Evolutionary conservation across 768 basidiomycete genomes (phyloP), one percentile per base, ranked within the genome.

Genomic region (Tricholoma matsutake): DNA sequence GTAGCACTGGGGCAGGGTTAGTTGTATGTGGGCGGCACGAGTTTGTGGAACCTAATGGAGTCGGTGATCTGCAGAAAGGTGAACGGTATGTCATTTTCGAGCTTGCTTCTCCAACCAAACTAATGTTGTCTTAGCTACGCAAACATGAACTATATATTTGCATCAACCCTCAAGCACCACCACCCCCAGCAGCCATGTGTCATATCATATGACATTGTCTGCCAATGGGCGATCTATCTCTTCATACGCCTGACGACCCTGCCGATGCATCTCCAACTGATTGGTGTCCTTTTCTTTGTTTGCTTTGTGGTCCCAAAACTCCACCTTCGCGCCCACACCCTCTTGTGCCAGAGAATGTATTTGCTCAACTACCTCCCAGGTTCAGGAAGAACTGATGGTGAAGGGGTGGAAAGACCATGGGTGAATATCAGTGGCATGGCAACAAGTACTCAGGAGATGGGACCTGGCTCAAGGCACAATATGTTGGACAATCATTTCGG

Each of bases 391-490:
- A n/a, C n/a, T n/a, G n/a, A n/a, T n/a, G n/a, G n/a, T n/a, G n/a
- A n/a, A n/a, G n/a, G n/a, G n/a, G n/a, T n/a, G n/a, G 75, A 78
- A 60, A 57, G 71, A 1, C 65, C 63, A 0, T 78, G 75, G 75
- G 61, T 72, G 0, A 41, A 64, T 14, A 66, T 70, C 28, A 78
- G 80, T 58, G 61, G 64, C 0, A 57, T 71, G 0, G 73, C 75
- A 2, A 74, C 51, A 53, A 53, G 51, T 53, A 53, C 51, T 16
- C 6, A 22, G 32, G 51, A 53, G 51, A n/a, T n/a, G n/a, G n/a
- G n/a, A n/a, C n/a, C n/a, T n/a, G n/a, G n/a, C n/a, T n/a, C n/a
- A n/a, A n/a, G n/a, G n/a, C n/a, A n/a, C n/a, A n/a, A n/a, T n/a
- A n/a, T n/a, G n/a, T n/a, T n/a, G n/a, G n/a, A n/a, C n/a, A n/a